These are phyloP conservation scores for Sugiyamaella castrensis DNA, from an alignment of 1,139 yeast species.

Conservation along the genomic window DNA sequence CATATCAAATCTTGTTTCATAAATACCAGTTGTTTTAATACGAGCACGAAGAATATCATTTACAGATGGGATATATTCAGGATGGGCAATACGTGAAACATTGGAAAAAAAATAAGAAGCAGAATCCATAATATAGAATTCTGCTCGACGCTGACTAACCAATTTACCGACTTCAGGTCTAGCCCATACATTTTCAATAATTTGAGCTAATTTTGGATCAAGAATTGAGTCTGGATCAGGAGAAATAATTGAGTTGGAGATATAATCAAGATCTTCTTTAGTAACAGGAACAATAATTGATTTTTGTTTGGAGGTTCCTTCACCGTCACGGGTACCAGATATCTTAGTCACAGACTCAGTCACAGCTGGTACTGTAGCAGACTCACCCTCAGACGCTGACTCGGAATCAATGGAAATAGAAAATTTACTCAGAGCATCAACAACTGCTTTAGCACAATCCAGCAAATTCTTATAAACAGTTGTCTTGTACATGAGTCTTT, in stretches of 20 bases:
- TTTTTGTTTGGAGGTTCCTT: background rate
- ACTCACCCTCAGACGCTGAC: background rate
- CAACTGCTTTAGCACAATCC: conserved; percentile 60
- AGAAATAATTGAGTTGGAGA: conserved; percentile 28
- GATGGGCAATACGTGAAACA: conserved; percentile 57
- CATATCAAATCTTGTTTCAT: conserved; percentile 76
- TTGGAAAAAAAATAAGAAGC: conserved; percentile 76
- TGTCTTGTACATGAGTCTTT: conserved; percentile 60
- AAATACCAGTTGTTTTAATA: conserved; percentile 90
- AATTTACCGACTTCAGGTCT: conserved; percentile 59
- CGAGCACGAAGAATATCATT: conserved; percentile 83
- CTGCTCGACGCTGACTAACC: conserved; percentile 59
- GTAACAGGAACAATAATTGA: conserved; percentile 13
- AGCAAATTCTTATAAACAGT: conserved; percentile 63
- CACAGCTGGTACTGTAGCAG: background rate
- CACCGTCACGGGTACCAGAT: too few relatives aligned
- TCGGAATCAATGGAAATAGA: conserved; percentile 19
- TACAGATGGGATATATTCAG: conserved; percentile 66
- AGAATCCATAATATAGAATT: conserved; percentile 83
- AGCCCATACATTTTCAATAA: conserved; percentile 47
- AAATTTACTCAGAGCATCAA: conserved; percentile 48
- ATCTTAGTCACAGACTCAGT: background rate
- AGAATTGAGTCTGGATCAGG: conserved; percentile 34
- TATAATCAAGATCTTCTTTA: conserved; percentile 25
- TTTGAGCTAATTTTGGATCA: conserved; percentile 29